Evolutionary conservation across 2,329 filamentous ascomycete genomes (phyloP).

Genomic region (Arachnopeziza araneosa): DNA sequence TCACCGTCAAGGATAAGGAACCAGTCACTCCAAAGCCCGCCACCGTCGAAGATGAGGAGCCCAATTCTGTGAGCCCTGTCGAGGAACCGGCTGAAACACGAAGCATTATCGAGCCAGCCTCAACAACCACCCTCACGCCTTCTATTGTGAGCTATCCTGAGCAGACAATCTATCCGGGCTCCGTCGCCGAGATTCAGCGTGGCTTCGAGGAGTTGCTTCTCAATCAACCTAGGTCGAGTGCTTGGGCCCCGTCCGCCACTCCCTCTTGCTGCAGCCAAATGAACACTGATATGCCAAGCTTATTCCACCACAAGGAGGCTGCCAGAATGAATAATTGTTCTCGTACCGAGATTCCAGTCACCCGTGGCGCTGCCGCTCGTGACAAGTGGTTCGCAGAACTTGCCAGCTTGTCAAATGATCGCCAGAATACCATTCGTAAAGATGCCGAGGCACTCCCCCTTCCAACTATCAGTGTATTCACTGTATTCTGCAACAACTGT

Average conservation of each 20-base stretch:
- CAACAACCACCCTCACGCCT: neutral
- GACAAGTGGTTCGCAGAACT: conserved; percentile 32
- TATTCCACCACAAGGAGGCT: conserved; percentile 10
- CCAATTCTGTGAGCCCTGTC: conserved; percentile 20
- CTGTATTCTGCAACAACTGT: conserved; percentile 93
- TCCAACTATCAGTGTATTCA: conserved; percentile 47
- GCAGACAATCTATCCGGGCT: conserved; percentile 11
- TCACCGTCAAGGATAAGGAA: conserved; percentile 43
- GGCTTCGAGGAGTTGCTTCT: conserved; percentile 26
- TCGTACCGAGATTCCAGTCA: conserved; percentile 23
- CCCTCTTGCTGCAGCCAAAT: conserved; percentile 10
- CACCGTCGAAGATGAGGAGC: conserved; percentile 45
- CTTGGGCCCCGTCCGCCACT: conserved; percentile 1
- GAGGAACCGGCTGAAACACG: conserved; percentile 5
- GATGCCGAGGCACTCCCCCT: conserved; percentile 4
- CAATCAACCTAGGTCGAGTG: conserved; percentile 15
- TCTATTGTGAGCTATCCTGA: conserved; percentile 10
- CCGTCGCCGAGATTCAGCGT: conserved; percentile 25
- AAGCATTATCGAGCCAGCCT: conserved; percentile 3
- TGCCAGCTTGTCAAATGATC: conserved; percentile 25
- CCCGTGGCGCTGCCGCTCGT: conserved; percentile 24
- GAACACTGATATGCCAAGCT: conserved; percentile 5
- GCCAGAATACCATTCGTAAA: conserved; percentile 13
- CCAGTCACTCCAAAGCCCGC: conserved; percentile 32
- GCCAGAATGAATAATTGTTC: conserved; percentile 14